Evolutionary conservation across 805 yeast genomes (phyloP), one percentile per base, ranked within the genome.

Genomic region (Kodamaea lidongshanica): DNA sequence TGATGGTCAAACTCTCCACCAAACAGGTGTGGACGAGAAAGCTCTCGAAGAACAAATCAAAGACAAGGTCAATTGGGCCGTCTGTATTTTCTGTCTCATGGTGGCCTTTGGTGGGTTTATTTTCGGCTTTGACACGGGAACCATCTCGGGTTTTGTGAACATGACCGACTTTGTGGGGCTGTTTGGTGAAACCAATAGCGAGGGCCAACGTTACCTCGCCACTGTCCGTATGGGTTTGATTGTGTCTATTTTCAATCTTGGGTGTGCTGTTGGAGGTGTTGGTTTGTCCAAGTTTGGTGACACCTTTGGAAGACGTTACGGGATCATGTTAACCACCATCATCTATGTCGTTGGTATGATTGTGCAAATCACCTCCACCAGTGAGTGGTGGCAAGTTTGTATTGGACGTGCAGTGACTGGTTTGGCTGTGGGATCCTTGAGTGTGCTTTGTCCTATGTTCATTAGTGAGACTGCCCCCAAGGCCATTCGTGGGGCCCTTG

Each of bases 31-130:
- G n/a, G n/a, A n/a, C n/a, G n/a, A n/a, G n/a, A n/a, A n/a, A n/a
- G n/a, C n/a, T n/a, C n/a, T n/a, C n/a, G n/a, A n/a, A n/a, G n/a
- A n/a, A n/a, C n/a, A n/a, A n/a, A n/a, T n/a, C n/a, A n/a, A n/a
- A n/a, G n/a, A n/a, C n/a, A n/a, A n/a, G n/a, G n/a, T n/a, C n/a
- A n/a, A n/a, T n/a, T n/a, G n/a, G n/a, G n/a, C n/a, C n/a, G n/a
- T n/a, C n/a, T n/a, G n/a, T n/a, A n/a, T 44, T 15, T 48, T 50
- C 30, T 50, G 56, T 35, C 26, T 47, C n/a, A 34, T 50, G 32
- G 50, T 50, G 11, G 52, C 56, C 16, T 51, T 51, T 19, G 56
- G 56, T 24, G 56, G 56, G n/a, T 50, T 42, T 30, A 52, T 51
- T 11, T 51, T 51, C 32, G 56, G 56, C 16, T 51, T 48, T 40